Percentiles rank a stretch among this genome's conserved stretches.
Evolutionary conservation across 179 eudicot species (phyloP).

Genomic region (Carnegiea gigantea): DNA sequence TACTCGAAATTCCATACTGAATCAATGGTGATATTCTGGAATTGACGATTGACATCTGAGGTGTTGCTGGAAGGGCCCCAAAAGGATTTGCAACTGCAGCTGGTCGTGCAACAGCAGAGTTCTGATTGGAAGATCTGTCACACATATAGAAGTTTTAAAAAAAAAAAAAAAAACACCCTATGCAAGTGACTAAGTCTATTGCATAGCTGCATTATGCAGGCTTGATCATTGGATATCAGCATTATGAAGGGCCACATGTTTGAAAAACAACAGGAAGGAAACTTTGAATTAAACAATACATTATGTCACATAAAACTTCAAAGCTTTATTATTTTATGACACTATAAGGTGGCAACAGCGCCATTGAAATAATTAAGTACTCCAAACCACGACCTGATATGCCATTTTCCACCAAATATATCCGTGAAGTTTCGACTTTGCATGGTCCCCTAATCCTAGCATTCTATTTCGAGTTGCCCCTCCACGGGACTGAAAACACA

Average conservation of each 20-base stretch:
- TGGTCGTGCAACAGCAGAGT: conserved; percentile 52
- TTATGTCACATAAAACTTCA: too few relatives aligned
- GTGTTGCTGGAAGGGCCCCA: conserved; percentile 93
- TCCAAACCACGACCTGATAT: neutral
- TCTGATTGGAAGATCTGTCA: conserved; percentile 61
- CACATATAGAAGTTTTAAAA: neutral
- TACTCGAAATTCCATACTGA: conserved; percentile 93
- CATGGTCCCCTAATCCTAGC: neutral
- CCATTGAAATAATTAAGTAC: neutral
- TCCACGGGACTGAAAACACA: neutral
- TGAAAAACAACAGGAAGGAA: too few relatives aligned
- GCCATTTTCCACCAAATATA: neutral
- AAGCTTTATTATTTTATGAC: neutral
- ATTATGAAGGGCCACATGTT: too few relatives aligned
- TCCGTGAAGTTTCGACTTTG: neutral
- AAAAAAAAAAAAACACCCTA: neutral
- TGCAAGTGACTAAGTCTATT: neutral
- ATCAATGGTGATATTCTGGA: conserved; percentile 77
- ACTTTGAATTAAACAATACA: too few relatives aligned
- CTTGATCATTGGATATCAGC: too few relatives aligned
- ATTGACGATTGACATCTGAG: conserved; percentile 89
- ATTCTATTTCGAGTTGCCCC: neutral
- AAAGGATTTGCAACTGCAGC: conserved; percentile 78
- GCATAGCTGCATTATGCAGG: too few relatives aligned
- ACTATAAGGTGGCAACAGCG: neutral